Evolutionary conservation across 371 early-diverging fungal genomes (phyloP), one percentile per base, ranked within the genome.

Genomic region (Apophysomyces sp.): DNA sequence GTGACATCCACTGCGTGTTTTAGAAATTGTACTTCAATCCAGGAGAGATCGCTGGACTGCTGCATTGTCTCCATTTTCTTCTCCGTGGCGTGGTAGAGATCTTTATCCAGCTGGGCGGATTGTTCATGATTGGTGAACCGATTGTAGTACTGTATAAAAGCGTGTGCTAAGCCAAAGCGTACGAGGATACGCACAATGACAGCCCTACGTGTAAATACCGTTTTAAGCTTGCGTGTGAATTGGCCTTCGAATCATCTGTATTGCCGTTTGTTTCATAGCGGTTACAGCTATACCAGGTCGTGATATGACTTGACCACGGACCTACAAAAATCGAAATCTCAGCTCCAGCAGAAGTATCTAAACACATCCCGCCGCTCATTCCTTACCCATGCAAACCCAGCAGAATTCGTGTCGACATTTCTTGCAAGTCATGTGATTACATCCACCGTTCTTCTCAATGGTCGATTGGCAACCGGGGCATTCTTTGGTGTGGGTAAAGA

Each of bases 1-100:
- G 98, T 85, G 0, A 90, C 91, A 71, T 95, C 94, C 37, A 96
- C 94, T 5, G 98, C 98, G 39, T 90, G 91, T 64, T 89, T 87
- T 31, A 98, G 75, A 72, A 98, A 98, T 78, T 98, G 98, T 1
- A 97, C 98, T 78, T 98, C 97, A 68, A 98, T 98, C 99, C 99
- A 98, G 30, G 96, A 94, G 51, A 98, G 81, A 30, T 89, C 90
- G 27, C 92, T 89, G 16, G 86, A 84, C 55, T 87, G 84, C 74
- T 97, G 98, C 90, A 97, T 92, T 67, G 92, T 92, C 63, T 95
- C 95, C 97, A 98, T 98, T 68, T 95, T 95, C 64, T 86, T 87
- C 69, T 97, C 96, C 21, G 96, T 97, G 70, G 91, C 89, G 57
- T 80, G 73, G 70, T 93, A 90, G 41, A 97, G 81, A 66, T 95